phyloP scores from a whole-genome alignment of 352 stramenopile species.

The Phytophthora multivora region DNA sequence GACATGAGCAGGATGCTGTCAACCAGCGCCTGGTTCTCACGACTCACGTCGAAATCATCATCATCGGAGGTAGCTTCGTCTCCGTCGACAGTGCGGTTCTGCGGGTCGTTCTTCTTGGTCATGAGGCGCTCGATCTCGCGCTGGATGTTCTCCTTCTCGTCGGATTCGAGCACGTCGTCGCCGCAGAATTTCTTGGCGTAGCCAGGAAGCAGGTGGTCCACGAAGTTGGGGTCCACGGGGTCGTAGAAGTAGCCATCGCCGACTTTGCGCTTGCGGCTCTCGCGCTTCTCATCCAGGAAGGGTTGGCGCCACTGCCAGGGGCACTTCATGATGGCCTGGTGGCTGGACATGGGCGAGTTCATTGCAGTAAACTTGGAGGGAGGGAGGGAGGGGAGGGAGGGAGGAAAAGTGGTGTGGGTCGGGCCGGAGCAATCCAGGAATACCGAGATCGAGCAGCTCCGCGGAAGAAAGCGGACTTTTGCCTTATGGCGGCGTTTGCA shows the following conservation, averaged over 20 bases:
- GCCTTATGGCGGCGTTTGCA: conserved; percentile 24
- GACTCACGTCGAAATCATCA: conserved; percentile 40
- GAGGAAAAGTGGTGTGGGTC: not conserved
- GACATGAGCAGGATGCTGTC: conserved; percentile 83
- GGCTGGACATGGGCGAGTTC: conserved; percentile 63
- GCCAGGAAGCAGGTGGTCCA: conserved; percentile 80
- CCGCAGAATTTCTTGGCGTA: conserved; percentile 84
- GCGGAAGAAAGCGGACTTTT: conserved; percentile 9
- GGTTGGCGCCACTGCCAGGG: conserved; percentile 88
- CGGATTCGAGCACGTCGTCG: conserved; percentile 61
- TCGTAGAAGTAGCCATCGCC: conserved; percentile 87
- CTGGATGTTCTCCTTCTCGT: conserved; percentile 86
- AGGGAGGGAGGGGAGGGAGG: not conserved
- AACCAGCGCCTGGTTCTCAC: conserved; percentile 71
- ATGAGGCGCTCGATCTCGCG: conserved; percentile 83
- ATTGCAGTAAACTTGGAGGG: conserved; percentile 23
- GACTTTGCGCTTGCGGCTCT: conserved; percentile 84
- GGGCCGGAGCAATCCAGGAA: conserved; percentile 10
- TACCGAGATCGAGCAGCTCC: not conserved
- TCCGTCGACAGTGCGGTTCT: conserved; percentile 26
- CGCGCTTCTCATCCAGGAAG: conserved; percentile 83
- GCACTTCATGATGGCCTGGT: conserved; percentile 90
- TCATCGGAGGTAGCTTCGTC: conserved; percentile 25
- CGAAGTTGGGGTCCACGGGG: conserved; percentile 84
- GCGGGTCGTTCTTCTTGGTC: conserved; percentile 65